Conservation (phyloP, 345 rosid species). For the Lumnitzera racemosa region DNA sequence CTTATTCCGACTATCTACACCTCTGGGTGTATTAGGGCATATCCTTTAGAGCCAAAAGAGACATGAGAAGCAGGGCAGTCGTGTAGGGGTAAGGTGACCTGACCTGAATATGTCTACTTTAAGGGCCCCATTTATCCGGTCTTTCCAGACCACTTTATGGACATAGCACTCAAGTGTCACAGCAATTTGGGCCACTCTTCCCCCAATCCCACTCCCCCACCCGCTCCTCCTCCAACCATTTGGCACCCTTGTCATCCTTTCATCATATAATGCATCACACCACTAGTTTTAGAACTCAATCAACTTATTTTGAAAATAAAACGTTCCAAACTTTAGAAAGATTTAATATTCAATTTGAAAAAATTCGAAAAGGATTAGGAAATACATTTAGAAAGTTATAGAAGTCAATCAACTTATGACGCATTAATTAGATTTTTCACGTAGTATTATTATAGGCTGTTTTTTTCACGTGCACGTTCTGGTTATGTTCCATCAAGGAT, state of each 20-base stretch:
- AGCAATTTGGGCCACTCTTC: slow-evolving; percentile 6
- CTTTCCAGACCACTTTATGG: slow-evolving; percentile 10
- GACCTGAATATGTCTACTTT: slow-evolving; percentile 7
- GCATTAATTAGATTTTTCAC: too few relatives aligned
- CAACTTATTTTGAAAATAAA: too few relatives aligned
- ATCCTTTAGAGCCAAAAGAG: slow-evolving; percentile 1
- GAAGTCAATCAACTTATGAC: too few relatives aligned
- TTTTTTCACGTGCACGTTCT: too few relatives aligned
- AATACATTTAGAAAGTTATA: too few relatives aligned
- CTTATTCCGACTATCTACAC: slow-evolving; percentile 8
- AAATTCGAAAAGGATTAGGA: too few relatives aligned
- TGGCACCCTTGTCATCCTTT: slow-evolving; percentile 9
- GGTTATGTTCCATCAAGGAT: too few relatives aligned
- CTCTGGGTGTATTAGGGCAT: background rate
- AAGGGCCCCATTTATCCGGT: slow-evolving; percentile 14
- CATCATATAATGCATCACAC: slow-evolving; percentile 8
- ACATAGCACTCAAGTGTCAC: slow-evolving; percentile 6
- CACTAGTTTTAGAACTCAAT: background rate
- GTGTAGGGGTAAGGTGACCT: background rate
- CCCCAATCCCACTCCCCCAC: background rate
- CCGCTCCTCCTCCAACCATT: slow-evolving; percentile 8
- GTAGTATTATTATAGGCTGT: too few relatives aligned
- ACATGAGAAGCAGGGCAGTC: background rate
- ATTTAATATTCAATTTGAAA: too few relatives aligned
- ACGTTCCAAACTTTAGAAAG: too few relatives aligned